Evolutionary conservation across 1,284 basidiomycete genomes (phyloP).

Genomic region (Ceraceosorus guamensis): DNA sequence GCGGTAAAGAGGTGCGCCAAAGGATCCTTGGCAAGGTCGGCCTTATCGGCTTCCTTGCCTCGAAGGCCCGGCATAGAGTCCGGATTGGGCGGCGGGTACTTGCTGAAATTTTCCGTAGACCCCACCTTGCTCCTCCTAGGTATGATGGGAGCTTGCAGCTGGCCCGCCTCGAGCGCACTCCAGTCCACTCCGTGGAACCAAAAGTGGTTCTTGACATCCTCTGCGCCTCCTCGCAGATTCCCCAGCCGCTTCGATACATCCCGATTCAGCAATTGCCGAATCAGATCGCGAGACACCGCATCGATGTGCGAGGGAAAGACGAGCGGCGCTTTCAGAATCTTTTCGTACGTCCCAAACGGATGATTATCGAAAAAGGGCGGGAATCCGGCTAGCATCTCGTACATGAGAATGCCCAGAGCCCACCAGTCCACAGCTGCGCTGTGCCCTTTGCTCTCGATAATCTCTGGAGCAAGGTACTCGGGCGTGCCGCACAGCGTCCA

Average conservation of each 20-base stretch:
- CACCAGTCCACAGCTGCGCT: slow-evolving; percentile 55
- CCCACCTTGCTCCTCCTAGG: slow-evolving; percentile 28
- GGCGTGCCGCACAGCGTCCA: slow-evolving; percentile 53
- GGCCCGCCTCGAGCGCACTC: slow-evolving; percentile 44
- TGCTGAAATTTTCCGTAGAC: background rate
- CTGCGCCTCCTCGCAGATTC: slow-evolving; percentile 52
- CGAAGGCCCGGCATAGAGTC: background rate
- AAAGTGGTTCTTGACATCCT: slow-evolving; percentile 52
- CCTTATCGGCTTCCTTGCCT: background rate
- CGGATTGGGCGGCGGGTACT: background rate
- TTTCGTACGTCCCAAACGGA: slow-evolving; percentile 38
- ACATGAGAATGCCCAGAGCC: slow-evolving; percentile 53
- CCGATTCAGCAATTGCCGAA: slow-evolving; percentile 51
- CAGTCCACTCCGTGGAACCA: slow-evolving; percentile 55
- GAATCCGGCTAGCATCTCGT: slow-evolving; percentile 51
- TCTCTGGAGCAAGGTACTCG: slow-evolving; percentile 28
- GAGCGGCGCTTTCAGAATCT: slow-evolving; percentile 51
- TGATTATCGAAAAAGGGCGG: slow-evolving; percentile 18
- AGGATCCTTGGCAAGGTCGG: background rate
- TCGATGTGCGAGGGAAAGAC: slow-evolving; percentile 53
- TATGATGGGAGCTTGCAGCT: slow-evolving; percentile 53
- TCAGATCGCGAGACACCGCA: slow-evolving; percentile 52
- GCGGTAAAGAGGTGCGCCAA: background rate
- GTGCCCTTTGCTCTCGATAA: slow-evolving; percentile 51
- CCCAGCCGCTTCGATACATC: slow-evolving; percentile 52